Evolutionary conservation across 1,284 basidiomycete genomes (phyloP), one percentile per base, ranked within the genome.

Genomic region (Somion occarium): DNA sequence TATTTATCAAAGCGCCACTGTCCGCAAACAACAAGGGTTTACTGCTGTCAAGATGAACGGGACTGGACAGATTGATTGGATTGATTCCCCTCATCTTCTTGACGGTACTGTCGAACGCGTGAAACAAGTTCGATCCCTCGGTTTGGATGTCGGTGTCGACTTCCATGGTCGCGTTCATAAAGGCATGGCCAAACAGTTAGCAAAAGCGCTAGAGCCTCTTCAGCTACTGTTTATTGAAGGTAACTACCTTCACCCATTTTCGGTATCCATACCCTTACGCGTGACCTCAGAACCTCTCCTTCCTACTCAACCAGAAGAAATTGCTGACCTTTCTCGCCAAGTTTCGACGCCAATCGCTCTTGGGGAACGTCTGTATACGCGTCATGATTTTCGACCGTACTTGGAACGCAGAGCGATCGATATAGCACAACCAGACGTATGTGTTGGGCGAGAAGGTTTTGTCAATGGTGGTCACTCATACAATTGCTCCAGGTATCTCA

Each of bases 21-120:
- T 69, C 15, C 75, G 88, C 20, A 85, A 85, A 58, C 72, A 70
- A 13, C 82, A 90, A 64, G 87, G 87, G 2, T 90, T 91, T 65
- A 85, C 81, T 0, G 80, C 82, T 2, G 85, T 91, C 44, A 86
- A 87, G 73, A 90, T 88, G 86, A 90, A 91, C 62, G 85, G 75
- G 5, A 82, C 78, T 12, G 42, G 42, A 25, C 66, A 67, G 1
- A 59, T 74, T 3, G 69, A 64, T 12, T 79, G 75, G 76, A 70
- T 79, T 26, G 76, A 78, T 58, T 76, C 73, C n/a, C 75, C 78
- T 0, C 57, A 57, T n/a, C 56, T 69, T 20, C 71, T 91, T 2
- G 71, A 79, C 27, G 79, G 78, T 20, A 81, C 83, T 0, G 78
- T 85, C 20, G 66, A 75, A 24, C 79, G 85, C 12, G 76, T 90